Base-by-base conservation (phyloP, 2,329 filamentous ascomycete species). In the Gnomoniopsis sp. region DNA sequence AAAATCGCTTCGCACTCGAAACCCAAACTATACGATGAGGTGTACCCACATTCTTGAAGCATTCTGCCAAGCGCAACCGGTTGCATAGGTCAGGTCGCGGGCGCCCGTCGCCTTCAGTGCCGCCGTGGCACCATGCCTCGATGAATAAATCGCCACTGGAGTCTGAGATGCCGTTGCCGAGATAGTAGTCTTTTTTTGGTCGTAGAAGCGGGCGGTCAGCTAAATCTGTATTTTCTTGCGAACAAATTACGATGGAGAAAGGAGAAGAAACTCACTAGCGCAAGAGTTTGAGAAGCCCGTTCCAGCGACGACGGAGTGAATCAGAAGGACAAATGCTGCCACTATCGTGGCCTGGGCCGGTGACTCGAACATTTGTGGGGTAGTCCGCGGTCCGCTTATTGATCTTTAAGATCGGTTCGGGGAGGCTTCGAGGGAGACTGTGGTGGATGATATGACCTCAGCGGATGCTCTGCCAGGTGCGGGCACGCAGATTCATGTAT, bases 161-260 rank as follows among this genome's bases (percentile, higher is more conserved):
- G 41, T 58, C 59, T 17, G 52, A 50, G 14, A 61, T 48, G n/a
- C 59, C 59, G 11, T 61, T 61, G 21, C 57, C 55, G 52, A 61
- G 48, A 41, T 58, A 61, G 55, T 61, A 61, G 22, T 61, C 59
- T 61, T 44, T 30, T 2, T 15, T 12, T 4, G 3, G 41, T 7
- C 26, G 8, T 30, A 4, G 26, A 30, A n/a, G n/a, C n/a, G 26
- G 26, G 26, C 26, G 26, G 4, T 30, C 26, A 30, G 26, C 26
- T 30, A 4, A 4, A 30, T 8, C 26, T 30, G 26, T 8, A 30
- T 23, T 17, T 49, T 46, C 21, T 46, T 4, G 43, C 17, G 14
- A 21, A 46, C 14, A 19, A 19, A 3, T 3, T 4, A n/a, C 7
- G 12, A 41, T 14, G 4, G 36, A 41, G 33, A 41, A n/a, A 41